A percentile compares a stretch with the other conserved stretches of the same genome.
These are phyloP conservation scores for Isatis lusitanica DNA, from an alignment of 441 rosid species.

Conservation along the genomic window DNA sequence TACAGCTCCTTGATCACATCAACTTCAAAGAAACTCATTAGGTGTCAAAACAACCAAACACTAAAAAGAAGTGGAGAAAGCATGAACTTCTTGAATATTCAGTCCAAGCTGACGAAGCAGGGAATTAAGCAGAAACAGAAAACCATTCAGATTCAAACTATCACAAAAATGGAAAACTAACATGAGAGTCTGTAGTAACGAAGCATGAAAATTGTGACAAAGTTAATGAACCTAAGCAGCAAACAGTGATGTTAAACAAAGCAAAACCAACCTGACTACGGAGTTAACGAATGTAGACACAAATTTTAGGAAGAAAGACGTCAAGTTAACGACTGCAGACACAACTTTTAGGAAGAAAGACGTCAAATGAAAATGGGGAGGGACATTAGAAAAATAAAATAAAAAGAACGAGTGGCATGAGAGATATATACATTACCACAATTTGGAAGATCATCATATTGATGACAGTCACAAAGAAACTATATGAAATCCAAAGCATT, in stretches of 20 bases:
- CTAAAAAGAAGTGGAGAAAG: slow-evolving; percentile 45
- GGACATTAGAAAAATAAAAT: too few species aligned
- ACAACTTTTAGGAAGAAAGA: too few species aligned
- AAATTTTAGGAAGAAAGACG: too few species aligned
- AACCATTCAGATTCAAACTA: slow-evolving; percentile 2
- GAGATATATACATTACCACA: background rate
- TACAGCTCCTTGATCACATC: background rate
- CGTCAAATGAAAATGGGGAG: too few species aligned
- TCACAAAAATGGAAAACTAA: background rate
- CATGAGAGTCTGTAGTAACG: background rate
- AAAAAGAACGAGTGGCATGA: background rate
- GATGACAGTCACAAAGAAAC: background rate
- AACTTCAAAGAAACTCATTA: background rate
- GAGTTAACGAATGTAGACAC: too few species aligned
- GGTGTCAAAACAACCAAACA: background rate
- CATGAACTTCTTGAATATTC: slow-evolving; percentile 93
- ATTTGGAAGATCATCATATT: background rate
- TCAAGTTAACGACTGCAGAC: too few species aligned
- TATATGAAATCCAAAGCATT: slow-evolving; percentile 10
- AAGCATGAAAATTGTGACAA: background rate
- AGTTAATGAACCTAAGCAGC: background rate
- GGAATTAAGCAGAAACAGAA: slow-evolving; percentile 63
- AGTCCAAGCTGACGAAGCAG: slow-evolving; percentile 81
- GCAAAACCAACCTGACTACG: slow-evolving; percentile 67
- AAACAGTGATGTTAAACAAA: background rate